These are phyloP conservation scores for Rhododendron kiyosumense DNA, from an alignment of 148 eudicot genomes.

Conservation along the genomic window DNA sequence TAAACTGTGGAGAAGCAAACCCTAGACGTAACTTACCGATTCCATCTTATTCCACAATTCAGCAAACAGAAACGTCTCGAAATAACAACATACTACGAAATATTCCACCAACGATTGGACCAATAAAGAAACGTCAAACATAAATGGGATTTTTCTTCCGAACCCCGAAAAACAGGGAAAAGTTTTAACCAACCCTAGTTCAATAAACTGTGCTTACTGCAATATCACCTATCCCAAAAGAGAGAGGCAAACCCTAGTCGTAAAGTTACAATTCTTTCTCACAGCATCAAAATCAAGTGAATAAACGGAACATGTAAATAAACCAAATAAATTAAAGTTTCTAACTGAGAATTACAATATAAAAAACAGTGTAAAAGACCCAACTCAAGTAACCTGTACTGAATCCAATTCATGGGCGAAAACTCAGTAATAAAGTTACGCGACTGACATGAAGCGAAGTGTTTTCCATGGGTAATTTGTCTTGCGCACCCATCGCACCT, in stretches of 20 bases:
- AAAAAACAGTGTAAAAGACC: no score
- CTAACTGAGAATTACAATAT: no score
- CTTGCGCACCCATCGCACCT: slow-evolving; percentile 46
- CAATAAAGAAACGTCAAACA: no score
- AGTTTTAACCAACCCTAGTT: neutral
- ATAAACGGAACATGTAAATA: no score
- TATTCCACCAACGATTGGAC: neutral
- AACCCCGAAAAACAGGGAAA: neutral
- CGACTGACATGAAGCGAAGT: slow-evolving; percentile 48
- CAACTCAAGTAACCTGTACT: no score
- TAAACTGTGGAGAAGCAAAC: no score
- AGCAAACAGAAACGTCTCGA: no score
- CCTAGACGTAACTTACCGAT: no score
- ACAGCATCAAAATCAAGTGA: neutral
- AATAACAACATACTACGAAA: no score
- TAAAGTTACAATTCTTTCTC: neutral
- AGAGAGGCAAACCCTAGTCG: neutral
- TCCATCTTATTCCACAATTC: no score
- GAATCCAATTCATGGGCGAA: slow-evolving; percentile 8
- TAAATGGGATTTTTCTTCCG: no score
- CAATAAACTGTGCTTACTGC: neutral
- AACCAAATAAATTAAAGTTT: neutral
- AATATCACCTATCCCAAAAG: neutral
- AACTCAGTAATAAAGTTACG: neutral
- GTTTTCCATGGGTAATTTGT: slow-evolving; percentile 34